Evolutionary conservation across 2,329 filamentous ascomycete species (phyloP).

Genomic region (Exophiala spinifera): DNA sequence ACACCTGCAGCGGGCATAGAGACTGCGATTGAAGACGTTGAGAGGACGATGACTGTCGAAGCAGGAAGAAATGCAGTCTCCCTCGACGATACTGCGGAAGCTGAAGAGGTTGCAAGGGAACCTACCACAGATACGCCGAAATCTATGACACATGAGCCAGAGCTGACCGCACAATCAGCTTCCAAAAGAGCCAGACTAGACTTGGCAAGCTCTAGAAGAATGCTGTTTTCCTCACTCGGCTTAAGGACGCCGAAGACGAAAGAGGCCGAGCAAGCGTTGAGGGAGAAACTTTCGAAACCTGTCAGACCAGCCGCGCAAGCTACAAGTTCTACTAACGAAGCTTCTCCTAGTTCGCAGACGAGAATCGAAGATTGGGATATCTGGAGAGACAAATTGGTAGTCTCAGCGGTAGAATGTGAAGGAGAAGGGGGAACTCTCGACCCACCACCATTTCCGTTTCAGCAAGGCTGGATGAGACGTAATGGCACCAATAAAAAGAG

Average conservation of each 20-base stretch:
- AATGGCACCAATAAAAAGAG: conserved; percentile 37
- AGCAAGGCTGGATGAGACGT: conserved; percentile 68
- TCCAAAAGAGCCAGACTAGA: conserved; percentile 48
- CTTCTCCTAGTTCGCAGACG: conserved; percentile 43
- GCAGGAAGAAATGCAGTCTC: no score
- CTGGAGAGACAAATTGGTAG: conserved; percentile 71
- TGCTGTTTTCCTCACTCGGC: conserved; percentile 71
- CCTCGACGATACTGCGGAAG: not conserved
- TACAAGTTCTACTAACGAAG: not conserved
- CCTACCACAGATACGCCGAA: not conserved
- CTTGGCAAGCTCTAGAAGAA: conserved; percentile 61
- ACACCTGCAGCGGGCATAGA: no score
- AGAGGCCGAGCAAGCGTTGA: conserved; percentile 63
- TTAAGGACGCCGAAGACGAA: conserved; percentile 66
- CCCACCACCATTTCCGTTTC: conserved; percentile 82
- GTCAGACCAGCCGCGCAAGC: conserved; percentile 25
- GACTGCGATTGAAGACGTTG: not conserved
- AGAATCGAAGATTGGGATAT: conserved; percentile 46
- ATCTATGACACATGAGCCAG: not conserved
- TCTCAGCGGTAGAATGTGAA: conserved; percentile 80
- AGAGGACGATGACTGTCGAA: not conserved
- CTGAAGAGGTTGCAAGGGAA: not conserved
- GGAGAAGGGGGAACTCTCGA: conserved; percentile 66
- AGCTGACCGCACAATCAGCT: not conserved
- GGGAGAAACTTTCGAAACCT: conserved; percentile 49